Evolutionary conservation across 192 early-diverging fungal genomes (phyloP).

Genomic region (Coemansia asiatica): DNA sequence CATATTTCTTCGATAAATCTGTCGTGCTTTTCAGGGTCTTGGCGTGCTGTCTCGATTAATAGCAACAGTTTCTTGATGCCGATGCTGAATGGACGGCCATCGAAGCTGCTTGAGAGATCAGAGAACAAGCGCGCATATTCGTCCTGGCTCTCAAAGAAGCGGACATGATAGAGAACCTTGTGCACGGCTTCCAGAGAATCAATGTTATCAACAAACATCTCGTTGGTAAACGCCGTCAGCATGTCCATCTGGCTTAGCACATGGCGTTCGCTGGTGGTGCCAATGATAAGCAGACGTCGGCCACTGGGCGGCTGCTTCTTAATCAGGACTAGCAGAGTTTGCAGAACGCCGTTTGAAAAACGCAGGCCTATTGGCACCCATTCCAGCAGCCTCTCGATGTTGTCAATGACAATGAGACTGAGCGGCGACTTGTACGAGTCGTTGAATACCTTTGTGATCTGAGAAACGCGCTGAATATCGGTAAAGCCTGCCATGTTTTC

Average conservation of each 20-base stretch:
- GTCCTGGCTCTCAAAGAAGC: slow-evolving; percentile 63
- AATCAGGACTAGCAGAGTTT: slow-evolving; percentile 89
- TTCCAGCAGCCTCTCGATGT: slow-evolving; percentile 91
- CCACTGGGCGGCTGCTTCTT: slow-evolving; percentile 88
- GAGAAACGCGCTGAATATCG: slow-evolving; percentile 78
- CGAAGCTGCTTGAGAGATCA: slow-evolving; percentile 55
- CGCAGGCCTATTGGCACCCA: slow-evolving; percentile 94
- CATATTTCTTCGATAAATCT: slow-evolving; percentile 38
- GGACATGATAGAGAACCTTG: slow-evolving; percentile 60
- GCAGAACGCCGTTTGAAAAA: slow-evolving; percentile 90
- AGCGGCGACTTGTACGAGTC: slow-evolving; percentile 96
- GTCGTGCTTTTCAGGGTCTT: slow-evolving; percentile 60
- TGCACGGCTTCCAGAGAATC: slow-evolving; percentile 69
- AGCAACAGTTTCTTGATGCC: slow-evolving; percentile 92
- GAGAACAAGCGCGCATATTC: slow-evolving; percentile 63
- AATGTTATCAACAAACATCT: slow-evolving; percentile 80
- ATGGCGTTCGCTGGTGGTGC: slow-evolving; percentile 78
- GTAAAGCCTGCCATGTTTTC: slow-evolving; percentile 92
- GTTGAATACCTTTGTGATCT: slow-evolving; percentile 93
- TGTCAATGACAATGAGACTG: slow-evolving; percentile 92
- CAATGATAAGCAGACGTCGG: slow-evolving; percentile 83
- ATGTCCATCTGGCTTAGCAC: slow-evolving; percentile 88
- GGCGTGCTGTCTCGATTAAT: slow-evolving; percentile 87
- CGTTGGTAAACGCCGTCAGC: slow-evolving; percentile 78
- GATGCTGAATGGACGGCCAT: slow-evolving; percentile 66